Evolutionary conservation across 2,329 filamentous ascomycete genomes (phyloP).

Genomic region (Sclerotinia sclerotiorum): DNA sequence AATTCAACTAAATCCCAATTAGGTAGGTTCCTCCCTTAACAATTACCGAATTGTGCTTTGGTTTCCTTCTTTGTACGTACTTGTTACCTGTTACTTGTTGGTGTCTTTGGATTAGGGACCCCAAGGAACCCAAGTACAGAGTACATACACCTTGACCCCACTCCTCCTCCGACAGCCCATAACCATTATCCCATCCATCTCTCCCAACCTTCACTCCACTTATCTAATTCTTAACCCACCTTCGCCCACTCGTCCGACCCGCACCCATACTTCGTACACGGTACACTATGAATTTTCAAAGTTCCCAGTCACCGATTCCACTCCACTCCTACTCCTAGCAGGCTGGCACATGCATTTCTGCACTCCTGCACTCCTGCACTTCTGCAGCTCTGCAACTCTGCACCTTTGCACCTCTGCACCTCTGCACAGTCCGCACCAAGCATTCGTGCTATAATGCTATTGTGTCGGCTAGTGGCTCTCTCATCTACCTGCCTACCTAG

Average conservation of each 20-base stretch:
- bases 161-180: slow-evolving; percentile 5
- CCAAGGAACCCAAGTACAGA: neutral
- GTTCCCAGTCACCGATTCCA: neutral
- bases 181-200: neutral
- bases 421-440: slow-evolving; percentile 10
- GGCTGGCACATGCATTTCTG: neutral
- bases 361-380: neutral
- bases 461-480: neutral
- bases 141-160: slow-evolving; percentile 4
- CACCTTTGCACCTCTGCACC: neutral
- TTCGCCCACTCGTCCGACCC: neutral
- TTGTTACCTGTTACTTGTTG: too few relatives aligned
- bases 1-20: neutral
- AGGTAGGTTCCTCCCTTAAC: neutral
- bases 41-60: neutral
- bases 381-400: neutral
- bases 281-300: neutral
- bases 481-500: neutral
- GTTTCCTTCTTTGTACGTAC: neutral
- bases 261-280: too few relatives aligned
- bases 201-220: slow-evolving; percentile 6
- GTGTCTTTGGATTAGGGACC: neutral
- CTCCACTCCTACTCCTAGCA: neutral
- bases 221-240: neutral
- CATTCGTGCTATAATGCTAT: slow-evolving; percentile 4